These are phyloP conservation scores for Perilla frutescens DNA, from an alignment of 257 asterid species.

Conservation along the genomic window DNA sequence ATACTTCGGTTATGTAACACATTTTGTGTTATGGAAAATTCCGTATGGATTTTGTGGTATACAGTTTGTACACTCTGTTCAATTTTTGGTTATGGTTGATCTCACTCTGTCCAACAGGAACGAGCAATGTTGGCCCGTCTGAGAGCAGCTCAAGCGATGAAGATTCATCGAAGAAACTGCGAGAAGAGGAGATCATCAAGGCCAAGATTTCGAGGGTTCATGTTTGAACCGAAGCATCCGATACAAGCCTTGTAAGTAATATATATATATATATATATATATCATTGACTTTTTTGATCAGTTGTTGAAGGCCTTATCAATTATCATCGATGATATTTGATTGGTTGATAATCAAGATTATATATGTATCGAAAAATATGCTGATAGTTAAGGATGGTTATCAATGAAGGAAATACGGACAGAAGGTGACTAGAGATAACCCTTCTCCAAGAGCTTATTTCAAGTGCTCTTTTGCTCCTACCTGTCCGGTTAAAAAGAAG, in stretches of 20 bases:
- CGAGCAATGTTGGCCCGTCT: constrained; percentile 33
- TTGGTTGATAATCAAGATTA: too few species aligned
- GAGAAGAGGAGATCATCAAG: constrained; percentile 57
- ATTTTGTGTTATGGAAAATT: too few species aligned
- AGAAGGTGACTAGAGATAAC: constrained; percentile 89
- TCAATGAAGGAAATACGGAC: constrained; percentile 97
- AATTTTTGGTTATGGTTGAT: too few species aligned
- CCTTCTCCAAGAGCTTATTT: constrained; percentile 98
- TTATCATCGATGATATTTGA: too few species aligned
- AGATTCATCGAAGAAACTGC: constrained; percentile 59
- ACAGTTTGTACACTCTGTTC: too few species aligned
- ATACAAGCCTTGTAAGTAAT: constrained; percentile 75
- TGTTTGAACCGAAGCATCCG: constrained; percentile 65
- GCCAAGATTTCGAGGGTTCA: constrained; percentile 55
- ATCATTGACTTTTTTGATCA: too few species aligned
- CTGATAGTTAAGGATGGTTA: constrained; percentile 91
- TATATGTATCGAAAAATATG: not conserved
- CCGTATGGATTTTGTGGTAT: too few species aligned
- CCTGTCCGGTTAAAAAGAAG: constrained; percentile 92
- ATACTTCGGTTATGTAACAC: too few species aligned
- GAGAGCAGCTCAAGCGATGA: constrained; percentile 79
- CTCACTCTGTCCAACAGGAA: too few species aligned
- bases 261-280: not conserved
- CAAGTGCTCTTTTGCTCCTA: constrained; percentile 94
- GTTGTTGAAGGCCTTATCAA: too few species aligned